Evolutionary conservation across 805 yeast species (phyloP), one percentile per base, ranked within the genome.

Genomic region (Starmerella tilneyi): DNA sequence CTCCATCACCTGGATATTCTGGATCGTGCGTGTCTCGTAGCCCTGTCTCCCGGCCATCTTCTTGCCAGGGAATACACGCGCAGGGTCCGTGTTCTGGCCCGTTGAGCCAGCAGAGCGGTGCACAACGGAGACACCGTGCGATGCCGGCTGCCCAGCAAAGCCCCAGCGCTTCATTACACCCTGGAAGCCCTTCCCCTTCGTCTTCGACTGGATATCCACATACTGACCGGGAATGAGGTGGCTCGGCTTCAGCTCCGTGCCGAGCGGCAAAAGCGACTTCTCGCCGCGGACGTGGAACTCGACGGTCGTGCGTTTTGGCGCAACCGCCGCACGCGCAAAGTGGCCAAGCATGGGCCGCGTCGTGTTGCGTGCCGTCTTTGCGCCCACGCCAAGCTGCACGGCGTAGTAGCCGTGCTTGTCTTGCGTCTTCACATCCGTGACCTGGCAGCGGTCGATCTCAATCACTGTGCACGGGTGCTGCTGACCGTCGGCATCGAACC

Each of bases 11-110:
- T 79, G 72, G 21, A 78, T 71, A 62, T 85, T 88, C 62, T 78
- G 82, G 21, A 78, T 74, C 3, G 97, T 89, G 50, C 75, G 74
- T 55, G 69, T 71, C 45, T 74, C 71, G 50, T 76, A 79, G 54
- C 98, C 98, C 92, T 88, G 81, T 64, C 84, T 83, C 53, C 98
- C 98, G 29, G 97, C 94, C 98, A 92, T 89, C 67, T 86, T 89
- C 69, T 84, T 88, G 20, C 96, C 97, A 13, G 96, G 97, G 51
- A 86, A 70, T 43, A 86, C 84, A 70, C 98, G 82, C 59, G 95
- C 96, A 12, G 98, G 98, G 51, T 84, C 81, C 54, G 92, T 94
- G 59, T 84, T 83, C 63, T 81, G 85, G 76, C 98, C 98, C 57
- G 82, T 86, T 26, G 96, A 88, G 74, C 98, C 98, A 58, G 94